These are phyloP conservation scores for Pichia sp. DNA, from an alignment of 1,139 yeast species.

Conservation along the genomic window DNA sequence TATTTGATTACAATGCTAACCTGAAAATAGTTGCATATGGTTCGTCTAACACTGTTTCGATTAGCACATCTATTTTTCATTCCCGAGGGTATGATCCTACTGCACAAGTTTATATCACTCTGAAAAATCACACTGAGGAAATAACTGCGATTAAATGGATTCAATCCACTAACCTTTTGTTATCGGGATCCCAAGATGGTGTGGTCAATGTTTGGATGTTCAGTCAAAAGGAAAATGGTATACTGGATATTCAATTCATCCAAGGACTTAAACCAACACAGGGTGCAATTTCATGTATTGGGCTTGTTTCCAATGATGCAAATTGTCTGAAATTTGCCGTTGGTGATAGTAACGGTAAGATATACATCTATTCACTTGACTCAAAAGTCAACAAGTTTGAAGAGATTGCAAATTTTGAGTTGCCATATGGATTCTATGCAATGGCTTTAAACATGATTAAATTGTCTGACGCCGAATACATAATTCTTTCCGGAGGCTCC, in stretches of 20 bases:
- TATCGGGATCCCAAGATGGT: constrained; percentile 66
- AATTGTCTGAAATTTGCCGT: constrained; percentile 39
- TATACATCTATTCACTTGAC: constrained; percentile 47
- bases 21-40: constrained; percentile 63
- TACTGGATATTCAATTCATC: constrained; percentile 27
- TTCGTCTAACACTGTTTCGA: constrained; percentile 66
- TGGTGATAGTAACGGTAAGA: constrained; percentile 64
- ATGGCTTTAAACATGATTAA: constrained; percentile 47
- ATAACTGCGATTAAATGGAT: constrained; percentile 59
- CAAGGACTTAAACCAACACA: constrained; percentile 34
- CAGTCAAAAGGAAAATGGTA: constrained; percentile 14
- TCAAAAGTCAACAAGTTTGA: constrained; percentile 25
- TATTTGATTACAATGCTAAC: constrained; percentile 50
- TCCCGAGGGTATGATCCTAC: constrained; percentile 26
- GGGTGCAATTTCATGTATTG: constrained; percentile 45
- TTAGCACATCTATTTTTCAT: constrained; percentile 53
- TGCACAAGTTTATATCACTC: constrained; percentile 49
- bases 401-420: constrained; percentile 36
- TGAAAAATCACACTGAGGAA: constrained; percentile 55
- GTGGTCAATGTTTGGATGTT: constrained; percentile 57
- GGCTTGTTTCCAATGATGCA: constrained; percentile 13
- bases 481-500: constrained; percentile 86
- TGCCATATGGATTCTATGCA: constrained; percentile 58
- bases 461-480: constrained; percentile 41
- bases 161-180: constrained; percentile 42